Percentiles rank a stretch among this genome's conserved stretches.
phyloP scores from a whole-genome alignment of 2,329 filamentous ascomycete species.

The Conoideocrella luteorostrata region DNA sequence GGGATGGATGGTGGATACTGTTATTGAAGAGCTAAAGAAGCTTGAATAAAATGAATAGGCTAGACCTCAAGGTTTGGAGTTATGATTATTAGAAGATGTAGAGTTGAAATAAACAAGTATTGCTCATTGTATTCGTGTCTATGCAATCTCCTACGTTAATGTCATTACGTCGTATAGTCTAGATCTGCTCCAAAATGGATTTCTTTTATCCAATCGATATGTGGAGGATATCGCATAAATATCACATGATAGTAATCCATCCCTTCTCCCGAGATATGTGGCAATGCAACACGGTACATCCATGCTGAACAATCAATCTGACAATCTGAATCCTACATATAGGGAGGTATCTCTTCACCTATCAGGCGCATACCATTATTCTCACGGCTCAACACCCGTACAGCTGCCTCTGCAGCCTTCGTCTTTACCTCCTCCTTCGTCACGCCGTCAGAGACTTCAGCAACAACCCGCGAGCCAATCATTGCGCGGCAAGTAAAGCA shows the following conservation, averaged over 20 bases:
- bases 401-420: constrained; percentile 47
- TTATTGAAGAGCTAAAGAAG: constrained; percentile 44
- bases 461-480: constrained; percentile 41
- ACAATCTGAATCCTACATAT: no score
- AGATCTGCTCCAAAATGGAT: neutral
- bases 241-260: no score
- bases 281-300: no score
- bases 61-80: no score
- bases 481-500: constrained; percentile 40
- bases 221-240: neutral
- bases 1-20: constrained; percentile 59
- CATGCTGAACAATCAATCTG: no score
- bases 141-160: neutral
- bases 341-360: no score
- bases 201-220: no score
- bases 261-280: no score
- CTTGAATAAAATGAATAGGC: constrained; percentile 6
- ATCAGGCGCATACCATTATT: no score
- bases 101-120: no score
- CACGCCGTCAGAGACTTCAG: constrained; percentile 37
- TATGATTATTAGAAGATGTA: no score
- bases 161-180: neutral
- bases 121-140: neutral
- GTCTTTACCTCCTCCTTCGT: constrained; percentile 47
- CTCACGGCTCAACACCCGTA: constrained; percentile 27